Percentiles rank a stretch among this genome's conserved stretches.
Conservation (phyloP, 2,329 filamentous ascomycete species). For the Emydomyces testavorans region DNA sequence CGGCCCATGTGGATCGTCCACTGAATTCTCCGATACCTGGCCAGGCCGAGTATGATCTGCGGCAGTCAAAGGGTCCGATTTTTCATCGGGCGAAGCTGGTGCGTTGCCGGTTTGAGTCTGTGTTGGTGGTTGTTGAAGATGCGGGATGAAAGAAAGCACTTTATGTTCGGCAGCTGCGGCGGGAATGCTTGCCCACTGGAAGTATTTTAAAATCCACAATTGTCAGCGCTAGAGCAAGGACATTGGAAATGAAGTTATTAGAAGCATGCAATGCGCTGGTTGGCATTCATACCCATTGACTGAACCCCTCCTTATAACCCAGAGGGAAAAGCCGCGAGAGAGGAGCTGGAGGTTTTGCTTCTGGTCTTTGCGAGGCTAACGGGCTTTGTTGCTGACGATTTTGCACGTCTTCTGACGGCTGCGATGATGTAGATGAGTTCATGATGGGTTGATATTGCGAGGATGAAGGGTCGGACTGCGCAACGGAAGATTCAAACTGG, state of each 20-base stretch:
- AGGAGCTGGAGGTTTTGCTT: conserved; percentile 27
- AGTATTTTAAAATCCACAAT: conserved; percentile 15
- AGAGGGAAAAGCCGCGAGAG: conserved; percentile 58
- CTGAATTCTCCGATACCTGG: conserved; percentile 39
- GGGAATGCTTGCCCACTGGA: conserved; percentile 72
- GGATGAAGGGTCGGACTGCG: conserved; percentile 9
- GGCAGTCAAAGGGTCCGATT: conserved; percentile 25
- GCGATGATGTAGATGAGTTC: conserved; percentile 8
- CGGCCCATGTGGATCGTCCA: conserved; percentile 68
- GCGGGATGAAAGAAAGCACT: conserved; percentile 75
- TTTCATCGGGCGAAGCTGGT: conserved; percentile 11
- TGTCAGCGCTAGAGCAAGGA: conserved; percentile 8
- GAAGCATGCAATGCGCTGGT: not conserved
- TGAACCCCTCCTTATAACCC: conserved; percentile 80
- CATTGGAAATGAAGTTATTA: conserved; percentile 17
- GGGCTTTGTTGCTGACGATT: conserved; percentile 18
- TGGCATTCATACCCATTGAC: conserved; percentile 55
- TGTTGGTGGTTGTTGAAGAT: conserved; percentile 60
- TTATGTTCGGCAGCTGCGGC: conserved; percentile 75
- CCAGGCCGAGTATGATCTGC: conserved; percentile 30
- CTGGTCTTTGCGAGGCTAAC: conserved; percentile 20
- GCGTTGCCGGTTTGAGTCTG: conserved; percentile 50
- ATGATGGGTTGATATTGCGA: conserved; percentile 13
- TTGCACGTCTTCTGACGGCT: conserved; percentile 23
- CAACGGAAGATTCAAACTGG: conserved; percentile 14